Evolutionary conservation across 176 grass and related monocot species (phyloP).

Genomic region (Carex pumila): DNA sequence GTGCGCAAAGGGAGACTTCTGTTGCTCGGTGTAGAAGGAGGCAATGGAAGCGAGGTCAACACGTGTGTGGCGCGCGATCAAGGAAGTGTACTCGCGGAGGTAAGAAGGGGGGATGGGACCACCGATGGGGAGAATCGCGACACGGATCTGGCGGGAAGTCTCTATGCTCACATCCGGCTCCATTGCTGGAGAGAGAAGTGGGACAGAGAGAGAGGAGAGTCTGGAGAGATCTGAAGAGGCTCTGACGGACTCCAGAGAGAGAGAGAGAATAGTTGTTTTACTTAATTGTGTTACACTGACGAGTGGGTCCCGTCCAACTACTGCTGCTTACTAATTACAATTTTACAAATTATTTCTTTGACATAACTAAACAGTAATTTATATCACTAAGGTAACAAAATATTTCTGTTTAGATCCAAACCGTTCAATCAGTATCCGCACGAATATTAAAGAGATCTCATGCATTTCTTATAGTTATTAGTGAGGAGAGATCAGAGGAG

Average conservation of each 20-base stretch:
- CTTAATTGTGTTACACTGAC: neutral
- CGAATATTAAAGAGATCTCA: too few relatives aligned
- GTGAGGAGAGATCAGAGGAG: too few relatives aligned
- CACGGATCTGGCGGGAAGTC: constrained; percentile 69
- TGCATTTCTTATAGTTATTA: too few relatives aligned
- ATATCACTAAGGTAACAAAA: too few relatives aligned
- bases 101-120: constrained; percentile 52
- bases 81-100: constrained; percentile 71
- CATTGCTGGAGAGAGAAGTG: constrained; percentile 31
- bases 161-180: constrained; percentile 98
- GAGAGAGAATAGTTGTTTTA: neutral
- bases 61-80: constrained; percentile 55
- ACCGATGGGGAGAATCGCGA: constrained; percentile 78
- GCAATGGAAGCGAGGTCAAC: constrained; percentile 70
- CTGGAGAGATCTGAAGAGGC: neutral
- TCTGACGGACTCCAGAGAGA: neutral
- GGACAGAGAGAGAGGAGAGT: neutral
- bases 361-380: too few relatives aligned
- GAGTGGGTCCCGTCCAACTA: neutral
- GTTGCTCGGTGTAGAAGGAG: constrained; percentile 94
- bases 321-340: too few relatives aligned
- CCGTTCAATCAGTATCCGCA: too few relatives aligned
- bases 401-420: too few relatives aligned
- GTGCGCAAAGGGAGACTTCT: constrained; percentile 84
- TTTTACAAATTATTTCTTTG: too few relatives aligned